These are phyloP conservation scores for Stenogyne calaminthoides DNA, from an alignment of 305 asterid genomes.

Conservation along the genomic window DNA sequence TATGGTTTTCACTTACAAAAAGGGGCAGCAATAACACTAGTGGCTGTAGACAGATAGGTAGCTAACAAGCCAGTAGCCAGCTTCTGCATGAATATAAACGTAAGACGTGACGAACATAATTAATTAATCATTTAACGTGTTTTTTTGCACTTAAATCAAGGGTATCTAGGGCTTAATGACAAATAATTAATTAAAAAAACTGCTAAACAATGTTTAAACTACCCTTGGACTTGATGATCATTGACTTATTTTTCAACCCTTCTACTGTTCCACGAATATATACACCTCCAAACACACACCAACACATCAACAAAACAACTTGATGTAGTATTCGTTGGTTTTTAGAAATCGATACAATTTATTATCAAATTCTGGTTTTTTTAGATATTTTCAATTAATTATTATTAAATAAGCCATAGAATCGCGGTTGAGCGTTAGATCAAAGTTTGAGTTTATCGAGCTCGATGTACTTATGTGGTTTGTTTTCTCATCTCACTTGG, in stretches of 20 bases:
- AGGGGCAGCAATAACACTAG: too few species aligned
- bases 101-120: conserved; percentile 33
- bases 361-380: neutral
- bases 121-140: conserved; percentile 1
- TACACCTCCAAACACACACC: conserved; percentile 21
- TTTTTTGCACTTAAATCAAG: conserved; percentile 32
- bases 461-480: conserved; percentile 33
- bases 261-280: conserved; percentile 1
- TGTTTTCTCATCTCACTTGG: conserved; percentile 47
- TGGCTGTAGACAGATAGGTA: too few species aligned
- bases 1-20: too few species aligned
- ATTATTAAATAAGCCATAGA: neutral
- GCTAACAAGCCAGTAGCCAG: neutral
- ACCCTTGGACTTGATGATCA: conserved; percentile 44
- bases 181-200: conserved; percentile 22
- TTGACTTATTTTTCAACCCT: conserved; percentile 41
- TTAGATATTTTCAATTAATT: neutral
- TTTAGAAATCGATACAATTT: conserved; percentile 13
- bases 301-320: conserved; percentile 27
- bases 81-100: conserved; percentile 21
- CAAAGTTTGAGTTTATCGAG: conserved; percentile 32
- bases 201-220: conserved; percentile 18
- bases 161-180: conserved; percentile 39
- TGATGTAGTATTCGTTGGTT: neutral
- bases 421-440: conserved; percentile 20